Base-by-base conservation (phyloP, 129 eudicot genomes). In the Solidago caesia region DNA sequence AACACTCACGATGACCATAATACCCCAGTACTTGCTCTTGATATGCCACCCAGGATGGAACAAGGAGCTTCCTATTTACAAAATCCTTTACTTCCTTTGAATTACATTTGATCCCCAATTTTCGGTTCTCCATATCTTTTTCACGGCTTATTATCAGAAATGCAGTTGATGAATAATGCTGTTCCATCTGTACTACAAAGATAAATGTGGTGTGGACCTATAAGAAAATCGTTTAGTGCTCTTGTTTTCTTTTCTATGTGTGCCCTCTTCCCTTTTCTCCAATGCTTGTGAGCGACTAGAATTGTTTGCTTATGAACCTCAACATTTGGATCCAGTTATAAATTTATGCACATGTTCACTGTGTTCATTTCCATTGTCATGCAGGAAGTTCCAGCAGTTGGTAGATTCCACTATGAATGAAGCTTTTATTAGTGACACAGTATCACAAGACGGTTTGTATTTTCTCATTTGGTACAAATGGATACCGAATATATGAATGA, bases 351-450 rank as follows among this genome's bases (percentile, higher is more conserved):
- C 68, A 55, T 63, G 56, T 72, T 69, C 75, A 44, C 29, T 62
- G 16, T 16, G 12, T 21, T 70, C 44, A 6, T 69, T 29, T 67
- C 51, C n/a, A 71, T 67, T 72, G 47, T 62, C 64, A 44, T 80
- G 81, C 92, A 92, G 98, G 83, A 70, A 82, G 52, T 92, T 89
- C 73, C 88, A 81, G 14, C 82, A 87, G 73, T 71, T 64, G 7
- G 46, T 78, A 33, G 74, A 51, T 52, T 66, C 79, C 41, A 53
- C 65, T 83, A 59, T 15, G 16, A 27, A 48, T 27, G 80, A 78
- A 70, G 78, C 74, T 1, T 47, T 47, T 48, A 73, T 80, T 77
- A 56, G 48, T 64, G 21, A 58, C 53, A 79, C 73, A 69, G 77
- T 59, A 75, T 71, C 82, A 47, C 71, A 75, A 67, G 49, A 67